phyloP scores from a whole-genome alignment of 1,139 yeast species.

The Hyphopichia burtonii region DNA sequence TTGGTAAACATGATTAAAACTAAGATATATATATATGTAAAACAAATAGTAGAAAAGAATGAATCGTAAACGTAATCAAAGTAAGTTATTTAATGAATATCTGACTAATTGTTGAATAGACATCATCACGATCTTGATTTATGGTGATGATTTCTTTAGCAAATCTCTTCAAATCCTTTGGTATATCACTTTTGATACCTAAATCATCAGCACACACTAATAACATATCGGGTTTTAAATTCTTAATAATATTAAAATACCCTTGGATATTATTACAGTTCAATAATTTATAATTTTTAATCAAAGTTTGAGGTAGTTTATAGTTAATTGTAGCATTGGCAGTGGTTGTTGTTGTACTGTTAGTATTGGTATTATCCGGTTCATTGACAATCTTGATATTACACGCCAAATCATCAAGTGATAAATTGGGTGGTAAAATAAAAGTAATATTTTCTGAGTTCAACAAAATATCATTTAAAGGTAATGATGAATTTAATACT shows the following conservation, averaged over 20 bases:
- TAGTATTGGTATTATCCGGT: neutral
- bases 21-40: neutral
- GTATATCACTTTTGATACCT: constrained; percentile 31
- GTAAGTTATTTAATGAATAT: constrained; percentile 15
- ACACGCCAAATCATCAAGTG: constrained; percentile 37
- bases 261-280: constrained; percentile 45
- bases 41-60: neutral
- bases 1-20: constrained; percentile 37
- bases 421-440: constrained; percentile 46
- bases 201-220: constrained; percentile 45
- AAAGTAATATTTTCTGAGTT: constrained; percentile 44
- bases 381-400: constrained; percentile 14
- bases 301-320: constrained; percentile 20
- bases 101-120: constrained; percentile 25
- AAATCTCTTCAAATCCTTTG: constrained; percentile 41
- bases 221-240: constrained; percentile 43
- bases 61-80: neutral
- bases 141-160: constrained; percentile 38
- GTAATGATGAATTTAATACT: constrained; percentile 38
- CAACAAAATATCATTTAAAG: constrained; percentile 38
- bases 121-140: constrained; percentile 32
- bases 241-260: constrained; percentile 40
- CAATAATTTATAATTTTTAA: constrained; percentile 39
- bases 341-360: constrained; percentile 4
- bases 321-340: constrained; percentile 10